A percentile compares a stretch with the other conserved stretches of the same genome.
These are phyloP conservation scores for Hymenoscyphus fructigenus DNA, from an alignment of 2,329 filamentous ascomycete species.

Conservation along the genomic window DNA sequence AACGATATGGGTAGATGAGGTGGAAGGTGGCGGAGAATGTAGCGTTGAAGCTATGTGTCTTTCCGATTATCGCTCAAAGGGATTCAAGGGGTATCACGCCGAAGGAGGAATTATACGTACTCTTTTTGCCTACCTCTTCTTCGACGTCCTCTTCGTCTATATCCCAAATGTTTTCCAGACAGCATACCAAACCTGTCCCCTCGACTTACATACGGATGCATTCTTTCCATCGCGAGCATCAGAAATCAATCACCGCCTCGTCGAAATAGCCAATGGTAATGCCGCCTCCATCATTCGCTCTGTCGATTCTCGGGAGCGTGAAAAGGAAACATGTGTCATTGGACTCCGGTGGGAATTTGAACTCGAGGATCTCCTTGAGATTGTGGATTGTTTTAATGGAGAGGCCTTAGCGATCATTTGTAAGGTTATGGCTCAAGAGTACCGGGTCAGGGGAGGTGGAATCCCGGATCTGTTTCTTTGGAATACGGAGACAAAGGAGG, in stretches of 20 bases:
- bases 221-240: conserved; percentile 85
- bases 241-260: conserved; percentile 85
- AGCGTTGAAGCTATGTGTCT: conserved; percentile 94
- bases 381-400: conserved; percentile 76
- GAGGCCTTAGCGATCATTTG: conserved; percentile 80
- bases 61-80: conserved; percentile 72
- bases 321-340: conserved; percentile 78
- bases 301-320: conserved; percentile 67
- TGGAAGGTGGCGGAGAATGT: conserved; percentile 69
- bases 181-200: conserved; percentile 86
- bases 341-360: conserved; percentile 90
- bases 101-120: conserved; percentile 94
- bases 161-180: conserved; percentile 98
- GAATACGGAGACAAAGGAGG: conserved; percentile 41
- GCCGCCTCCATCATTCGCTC: conserved; percentile 65
- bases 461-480: conserved; percentile 93
- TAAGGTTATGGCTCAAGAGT: conserved; percentile 95
- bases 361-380: conserved; percentile 73
- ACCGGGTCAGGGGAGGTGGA: conserved; percentile 79
- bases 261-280: conserved; percentile 81
- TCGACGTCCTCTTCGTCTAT: conserved; percentile 88
- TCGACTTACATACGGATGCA: conserved; percentile 89
- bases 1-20: conserved; percentile 84
- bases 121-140: conserved; percentile 86
- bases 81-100: conserved; percentile 93